Evolutionary conservation across 225 moss, liverwort and hornwort species (phyloP), one percentile per base, ranked within the genome.

Genomic region (Sphagnum tenellum): DNA sequence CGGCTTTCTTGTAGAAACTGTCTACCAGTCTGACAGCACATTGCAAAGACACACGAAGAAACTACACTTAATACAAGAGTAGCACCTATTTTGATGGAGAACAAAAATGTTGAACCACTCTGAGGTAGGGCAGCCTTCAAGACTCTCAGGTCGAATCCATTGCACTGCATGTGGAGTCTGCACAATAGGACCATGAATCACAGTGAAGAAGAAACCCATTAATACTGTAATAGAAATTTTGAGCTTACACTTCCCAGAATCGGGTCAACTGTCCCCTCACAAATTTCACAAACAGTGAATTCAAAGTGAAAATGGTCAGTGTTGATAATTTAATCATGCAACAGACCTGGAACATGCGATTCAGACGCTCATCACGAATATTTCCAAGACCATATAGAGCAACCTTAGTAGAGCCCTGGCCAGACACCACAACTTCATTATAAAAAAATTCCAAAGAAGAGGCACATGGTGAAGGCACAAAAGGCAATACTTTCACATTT

Each of bases 91-190:
- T 70, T 99, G 98, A 72, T 99, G 98, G 67, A 99, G 82, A 70
- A 99, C 98, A 67, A 99, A 99, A n/a, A 99, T 81, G 77, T 91
- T 99, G 64, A 99, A 99, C 98, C 98, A 99, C 58, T 90, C 93
- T 63, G 90, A 79, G 67, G 70, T 60, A 46, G 75, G 67, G 55
- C 80, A 84, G 53, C 89, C 90, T 56, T 88, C 86, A 47, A 90
- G 80, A 58, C 74, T 78, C 78, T 82, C 93, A 69, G 98, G 93
- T 59, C 98, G 98, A 72, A 98, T 93, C 98, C 98, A 98, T 66
- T 98, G 88, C 45, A 98, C 90, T 72, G 85, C 90, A 73, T 90
- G 98, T 63, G 98, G 98, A 55, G 90, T 88, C 94, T 94, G 82
- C 81, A 71, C 74, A 70, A 29, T 29, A 29, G 29, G 29, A 29